Base-by-base conservation (phyloP, 1,284 basidiomycete species). In the Sporisorium sorghi region DNA sequence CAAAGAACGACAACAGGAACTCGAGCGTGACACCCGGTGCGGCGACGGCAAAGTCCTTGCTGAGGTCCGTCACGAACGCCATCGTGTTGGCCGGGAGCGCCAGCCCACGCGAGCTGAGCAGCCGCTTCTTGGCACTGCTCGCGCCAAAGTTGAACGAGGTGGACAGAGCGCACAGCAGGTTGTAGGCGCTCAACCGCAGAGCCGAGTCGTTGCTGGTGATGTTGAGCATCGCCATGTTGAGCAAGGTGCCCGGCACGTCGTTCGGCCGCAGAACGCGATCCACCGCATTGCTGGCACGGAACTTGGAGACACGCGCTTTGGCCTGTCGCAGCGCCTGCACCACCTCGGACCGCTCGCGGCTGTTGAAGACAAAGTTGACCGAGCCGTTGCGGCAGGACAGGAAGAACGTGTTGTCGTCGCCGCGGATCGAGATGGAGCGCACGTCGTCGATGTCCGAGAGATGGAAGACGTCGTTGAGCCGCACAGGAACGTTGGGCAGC, bases 181-280 rank as follows among this genome's bases (percentile, higher is more conserved):
- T 77, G 69, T 82, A 82, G 2, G 80, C 80, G 42, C 77, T 70
- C n/a, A 78, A 52, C 28, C 80, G 65, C 23, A 82, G 57, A 15
- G 62, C 60, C 21, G 68, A 63, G 42, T 81, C 75, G 32, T 63
- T 67, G 60, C 78, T 80, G 53, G 77, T 81, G 53, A 78, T 77
- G 62, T 82, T 82, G 78, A 81, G 76, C 79, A 82, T 77, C 15
- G 80, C 80, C 78, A 82, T 82, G 64, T 82, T 82, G 57, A 82
- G 76, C 64, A 82, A 58, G 24, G 79, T 81, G 33, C 80, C 80
- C 10, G 80, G 80, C 19, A 82, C 80, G 33, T 81, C 80, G 48
- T 74, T 78, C 11, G 80, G 80, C 33, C 79, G 69, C 35, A 81
- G 43, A 14, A 72, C 73, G 5, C 80, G 74, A 21, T 82, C 79